Evolutionary conservation across 192 early-diverging fungal species (phyloP), one percentile per base, ranked within the genome.

Genomic region (Mortierella alpina): DNA sequence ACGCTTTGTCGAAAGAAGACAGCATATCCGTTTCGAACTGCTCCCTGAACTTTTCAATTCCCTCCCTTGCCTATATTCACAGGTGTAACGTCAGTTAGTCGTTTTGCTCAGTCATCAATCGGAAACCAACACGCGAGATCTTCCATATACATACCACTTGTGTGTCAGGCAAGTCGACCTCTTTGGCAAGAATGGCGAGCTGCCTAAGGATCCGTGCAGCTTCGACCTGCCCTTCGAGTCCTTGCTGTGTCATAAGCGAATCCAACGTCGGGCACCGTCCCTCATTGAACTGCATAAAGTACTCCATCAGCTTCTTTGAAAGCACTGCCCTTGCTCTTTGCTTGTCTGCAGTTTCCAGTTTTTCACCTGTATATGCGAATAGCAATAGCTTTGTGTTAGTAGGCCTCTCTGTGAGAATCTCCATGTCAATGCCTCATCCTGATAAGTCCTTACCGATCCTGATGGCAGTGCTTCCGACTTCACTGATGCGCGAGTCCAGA

Each of bases 381-480:
- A 20, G 1, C 49, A 53, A 14, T 41, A 5, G 31, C 3, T 4
- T 18, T 41, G 41, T 53, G 39, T 51, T 15, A 22, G 55, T 48
- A 54, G 5, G 51, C 22, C 39, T 20, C 12, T 20, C 44, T 39
- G 48, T 17, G n/a, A 17, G 18, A 20, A 49, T 50, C 42, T 72
- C 44, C 6, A 65, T 45, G 0, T 47, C 11, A 1, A 7, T 63
- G 48, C 18, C n/a, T 7, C 12, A 49, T 0, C 15, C 3, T 31
- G 51, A 67, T 31, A 50, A 15, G 14, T 11, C 8, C 63, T 53
- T 88, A 91, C 92, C 96, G 72, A 99, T 97, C 59, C 95, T 89
- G 51, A 98, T 93, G n/a, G 97, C 96, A 22, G 97, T 98, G 71
- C 94, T 96, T 77, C 97, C 94, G 10, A 99, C 95, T 81, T 97